Evolutionary conservation across 352 stramenopile genomes (phyloP), one percentile per base, ranked within the genome.

Genomic region (Pseudoperonospora humuli): DNA sequence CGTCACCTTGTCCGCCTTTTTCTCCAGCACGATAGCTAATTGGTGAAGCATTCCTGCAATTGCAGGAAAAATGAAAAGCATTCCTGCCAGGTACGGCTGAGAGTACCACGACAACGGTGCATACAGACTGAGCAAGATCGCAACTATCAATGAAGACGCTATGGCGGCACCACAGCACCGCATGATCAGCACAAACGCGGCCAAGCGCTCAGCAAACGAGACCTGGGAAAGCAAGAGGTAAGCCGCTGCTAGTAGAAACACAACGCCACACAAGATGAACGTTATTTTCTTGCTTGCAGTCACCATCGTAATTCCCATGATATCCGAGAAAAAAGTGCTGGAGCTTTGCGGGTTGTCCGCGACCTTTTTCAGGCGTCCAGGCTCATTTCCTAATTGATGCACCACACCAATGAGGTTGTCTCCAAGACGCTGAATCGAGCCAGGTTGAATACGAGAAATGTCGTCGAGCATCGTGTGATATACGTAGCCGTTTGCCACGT

Each of bases 401-500:
- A 89, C 59, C 8, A 84, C 69, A 24, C 77, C 77, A 0, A 70
- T 56, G 31, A 89, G 19, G 37, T 89, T 89, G 23, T 89, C 77
- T 20, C 77, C 77, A 15, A 89, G 61, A 17, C 74, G 71, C 44
- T 89, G 77, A 20, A 89, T 45, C 0, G 74, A 57, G 4, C 77
- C 77, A 11, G 49, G 66, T 39, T 86, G 74, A 45, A 89, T 89
- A 5, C 70, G 71, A 3, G 74, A 82, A 5, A 83, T 61, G 46
- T 85, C 77, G 34, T 89, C 77, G 10, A 89, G 29, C 14, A 35
- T 51, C 6, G 77, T 89, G 61, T 89, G 77, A 48, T 89, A 89
- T 11, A 89, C 77, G 46, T 89, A 89, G 4, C 77, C 77, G 25
- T 89, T 89, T 8, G 73, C 66, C 24, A 89, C 81, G 45, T 84